Conservation (phyloP, 2,329 filamentous ascomycete species). For the Pseudocercospora pini-densiflorae region DNA sequence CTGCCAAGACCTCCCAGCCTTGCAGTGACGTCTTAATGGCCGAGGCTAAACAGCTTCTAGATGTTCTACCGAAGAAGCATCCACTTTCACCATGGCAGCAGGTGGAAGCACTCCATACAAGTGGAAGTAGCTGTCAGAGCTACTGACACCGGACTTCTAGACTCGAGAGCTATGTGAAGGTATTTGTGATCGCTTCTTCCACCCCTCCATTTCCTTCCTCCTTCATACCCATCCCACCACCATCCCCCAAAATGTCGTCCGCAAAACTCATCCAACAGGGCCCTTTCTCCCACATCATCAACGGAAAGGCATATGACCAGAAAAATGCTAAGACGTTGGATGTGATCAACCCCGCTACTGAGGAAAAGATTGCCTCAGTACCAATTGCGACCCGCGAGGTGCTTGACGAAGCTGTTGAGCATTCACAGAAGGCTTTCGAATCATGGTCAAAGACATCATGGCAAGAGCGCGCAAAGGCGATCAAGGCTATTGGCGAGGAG, state of each 20-base stretch:
- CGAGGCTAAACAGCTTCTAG: neutral
- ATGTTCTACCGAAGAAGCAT: slow-evolving; percentile 2
- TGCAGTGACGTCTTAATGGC: neutral
- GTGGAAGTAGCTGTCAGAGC: neutral
- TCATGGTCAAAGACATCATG: slow-evolving; percentile 40
- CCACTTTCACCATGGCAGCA: neutral
- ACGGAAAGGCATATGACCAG: slow-evolving; percentile 40
- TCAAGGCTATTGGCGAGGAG: slow-evolving; percentile 25
- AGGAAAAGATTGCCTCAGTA: slow-evolving; percentile 41
- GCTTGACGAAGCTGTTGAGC: slow-evolving; percentile 43
- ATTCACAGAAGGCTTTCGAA: slow-evolving; percentile 43
- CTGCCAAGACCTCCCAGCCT: neutral
- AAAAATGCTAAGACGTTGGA: slow-evolving; percentile 36
- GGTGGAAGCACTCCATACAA: neutral
- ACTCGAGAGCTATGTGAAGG: neutral
- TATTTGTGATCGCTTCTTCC: slow-evolving; percentile 4
- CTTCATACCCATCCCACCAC: neutral
- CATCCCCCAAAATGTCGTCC: slow-evolving; percentile 21
- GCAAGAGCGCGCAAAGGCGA: slow-evolving; percentile 37
- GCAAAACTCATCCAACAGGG: slow-evolving; percentile 23
- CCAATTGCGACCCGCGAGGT: slow-evolving; percentile 45
- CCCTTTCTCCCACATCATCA: slow-evolving; percentile 43
- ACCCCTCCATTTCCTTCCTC: neutral
- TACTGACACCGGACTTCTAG: neutral
- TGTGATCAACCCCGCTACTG: slow-evolving; percentile 42